Evolutionary conservation across 805 yeast genomes (phyloP).

Genomic region (Lipomyces japonicus): DNA sequence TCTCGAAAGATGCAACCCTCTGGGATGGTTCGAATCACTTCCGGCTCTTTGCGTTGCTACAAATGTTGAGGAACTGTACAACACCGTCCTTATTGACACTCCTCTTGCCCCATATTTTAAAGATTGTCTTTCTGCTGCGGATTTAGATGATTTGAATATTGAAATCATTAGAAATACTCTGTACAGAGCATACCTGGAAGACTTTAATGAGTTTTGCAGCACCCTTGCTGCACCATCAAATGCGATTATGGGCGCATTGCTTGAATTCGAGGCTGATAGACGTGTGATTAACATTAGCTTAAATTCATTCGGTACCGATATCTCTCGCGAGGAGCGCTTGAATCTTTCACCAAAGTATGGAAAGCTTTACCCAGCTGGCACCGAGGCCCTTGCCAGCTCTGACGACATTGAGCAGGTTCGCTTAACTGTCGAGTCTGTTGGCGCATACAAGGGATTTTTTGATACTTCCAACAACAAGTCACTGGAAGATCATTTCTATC

Average conservation of each 20-base stretch:
- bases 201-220: slow-evolving; percentile 65
- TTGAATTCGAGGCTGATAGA: slow-evolving; percentile 92
- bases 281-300: slow-evolving; percentile 87
- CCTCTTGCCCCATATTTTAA: slow-evolving; percentile 97
- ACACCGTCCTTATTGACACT: slow-evolving; percentile 89
- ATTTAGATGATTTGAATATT: slow-evolving; percentile 89
- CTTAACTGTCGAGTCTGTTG: slow-evolving; percentile 34
- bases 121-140: slow-evolving; percentile 74
- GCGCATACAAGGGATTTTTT: slow-evolving; percentile 41
- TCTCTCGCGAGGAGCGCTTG: slow-evolving; percentile 67
- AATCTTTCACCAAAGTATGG: slow-evolving; percentile 80
- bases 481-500: slow-evolving; percentile 91
- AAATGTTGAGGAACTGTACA: slow-evolving; percentile 88
- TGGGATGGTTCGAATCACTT: slow-evolving; percentile 97
- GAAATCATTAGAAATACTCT: slow-evolving; percentile 89
- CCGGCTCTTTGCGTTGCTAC: slow-evolving; percentile 95
- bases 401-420: slow-evolving; percentile 75
- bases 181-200: slow-evolving; percentile 90
- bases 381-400: slow-evolving; percentile 61
- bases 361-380: slow-evolving; percentile 65
- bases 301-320: slow-evolving; percentile 81
- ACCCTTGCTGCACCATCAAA: slow-evolving; percentile 70
- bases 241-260: slow-evolving; percentile 72
- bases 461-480: slow-evolving; percentile 50
- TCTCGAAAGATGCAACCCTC: slow-evolving; percentile 86